Evolutionary conservation across 1,284 basidiomycete genomes (phyloP).

Genomic region (Coriolopsis trogii): DNA sequence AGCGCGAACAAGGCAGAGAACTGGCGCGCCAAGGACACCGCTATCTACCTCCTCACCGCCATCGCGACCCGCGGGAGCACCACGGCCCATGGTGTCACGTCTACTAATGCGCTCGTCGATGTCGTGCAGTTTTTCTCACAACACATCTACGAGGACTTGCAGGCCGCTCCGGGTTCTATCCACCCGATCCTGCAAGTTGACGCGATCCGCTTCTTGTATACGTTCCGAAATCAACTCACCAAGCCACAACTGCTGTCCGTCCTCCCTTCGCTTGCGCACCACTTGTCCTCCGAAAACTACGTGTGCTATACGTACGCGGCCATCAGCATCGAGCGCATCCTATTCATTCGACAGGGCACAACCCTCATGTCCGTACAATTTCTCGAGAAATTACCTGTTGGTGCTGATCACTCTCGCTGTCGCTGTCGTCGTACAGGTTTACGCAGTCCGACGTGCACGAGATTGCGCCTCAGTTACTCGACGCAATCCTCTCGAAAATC

Average conservation of each 20-base stretch:
- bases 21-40: conserved; percentile 96
- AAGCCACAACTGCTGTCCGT: conserved; percentile 94
- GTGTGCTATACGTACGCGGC: conserved; percentile 90
- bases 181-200: conserved; percentile 95
- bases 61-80: conserved; percentile 91
- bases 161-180: conserved; percentile 67
- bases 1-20: conserved; percentile 67
- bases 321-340: conserved; percentile 86
- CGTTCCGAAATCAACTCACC: conserved; percentile 96
- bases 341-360: conserved; percentile 83
- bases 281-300: conserved; percentile 81
- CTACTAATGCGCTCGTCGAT: conserved; percentile 90
- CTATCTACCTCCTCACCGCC: conserved; percentile 92
- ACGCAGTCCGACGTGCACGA: conserved; percentile 85
- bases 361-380: conserved; percentile 51
- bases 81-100: conserved; percentile 87
- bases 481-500: conserved; percentile 82
- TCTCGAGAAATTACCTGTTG: neutral
- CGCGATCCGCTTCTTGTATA: conserved; percentile 92
- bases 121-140: conserved; percentile 96
- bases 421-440: conserved; percentile 77
- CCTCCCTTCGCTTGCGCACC: conserved; percentile 85
- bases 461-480: conserved; percentile 76
- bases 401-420: neutral
- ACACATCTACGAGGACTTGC: conserved; percentile 88